These are phyloP conservation scores for Mycosphaerella sp. DNA, from an alignment of 2,329 filamentous ascomycete genomes.

Conservation along the genomic window DNA sequence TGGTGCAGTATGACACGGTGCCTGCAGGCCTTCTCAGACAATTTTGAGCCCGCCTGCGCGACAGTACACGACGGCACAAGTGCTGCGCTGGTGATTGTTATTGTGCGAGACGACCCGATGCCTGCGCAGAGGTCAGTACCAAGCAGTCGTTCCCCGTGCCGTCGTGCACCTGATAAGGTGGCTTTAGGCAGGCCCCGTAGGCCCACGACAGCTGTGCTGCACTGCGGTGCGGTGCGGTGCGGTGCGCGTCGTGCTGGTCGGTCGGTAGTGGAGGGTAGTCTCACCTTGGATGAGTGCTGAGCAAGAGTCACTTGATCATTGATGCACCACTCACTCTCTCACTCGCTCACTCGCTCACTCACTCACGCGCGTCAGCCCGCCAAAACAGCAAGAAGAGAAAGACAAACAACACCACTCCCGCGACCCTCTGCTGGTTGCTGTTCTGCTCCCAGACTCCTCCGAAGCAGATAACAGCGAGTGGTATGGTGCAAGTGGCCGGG, in stretches of 20 bases:
- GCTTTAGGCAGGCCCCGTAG: neutral
- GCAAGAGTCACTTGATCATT: neutral
- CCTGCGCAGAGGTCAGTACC: slow-evolving; percentile 7
- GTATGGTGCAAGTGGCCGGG: neutral
- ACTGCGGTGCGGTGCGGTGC: too few relatives aligned
- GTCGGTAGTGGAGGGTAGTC: neutral
- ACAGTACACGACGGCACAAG: slow-evolving; percentile 1
- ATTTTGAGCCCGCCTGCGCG: neutral
- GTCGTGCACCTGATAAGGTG: slow-evolving; percentile 11
- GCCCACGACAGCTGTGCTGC: slow-evolving; percentile 7
- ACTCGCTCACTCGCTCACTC: too few relatives aligned
- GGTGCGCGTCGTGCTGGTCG: neutral
- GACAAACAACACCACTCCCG: neutral
- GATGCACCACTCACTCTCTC: too few relatives aligned
- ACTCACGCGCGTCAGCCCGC: slow-evolving; percentile 1
- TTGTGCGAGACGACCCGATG: slow-evolving; percentile 1
- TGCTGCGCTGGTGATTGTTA: slow-evolving; percentile 1
- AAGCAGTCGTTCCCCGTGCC: slow-evolving; percentile 10
- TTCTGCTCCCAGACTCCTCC: neutral
- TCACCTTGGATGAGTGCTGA: neutral
- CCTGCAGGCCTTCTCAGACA: slow-evolving; percentile 1
- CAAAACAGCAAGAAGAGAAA: neutral
- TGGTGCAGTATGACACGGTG: neutral
- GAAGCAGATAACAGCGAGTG: neutral
- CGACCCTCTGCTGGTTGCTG: neutral